A percentile compares a stretch with the other conserved stretches of the same genome.
These are phyloP conservation scores for Cucurbita maxima DNA, from an alignment of 306 rosid genomes.

Conservation along the genomic window DNA sequence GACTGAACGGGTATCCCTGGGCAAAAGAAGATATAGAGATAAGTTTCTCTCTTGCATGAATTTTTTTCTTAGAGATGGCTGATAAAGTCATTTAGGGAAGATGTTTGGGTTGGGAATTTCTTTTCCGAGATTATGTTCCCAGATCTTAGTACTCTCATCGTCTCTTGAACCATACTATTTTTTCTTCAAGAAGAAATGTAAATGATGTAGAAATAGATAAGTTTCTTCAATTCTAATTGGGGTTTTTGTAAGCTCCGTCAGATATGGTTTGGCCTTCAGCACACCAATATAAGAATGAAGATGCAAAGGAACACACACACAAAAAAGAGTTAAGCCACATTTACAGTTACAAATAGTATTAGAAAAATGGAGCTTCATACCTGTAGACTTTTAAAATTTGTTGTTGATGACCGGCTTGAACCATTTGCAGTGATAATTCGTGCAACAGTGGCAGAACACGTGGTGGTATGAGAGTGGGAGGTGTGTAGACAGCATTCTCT, in stretches of 20 bases:
- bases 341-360: neutral
- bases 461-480: slow-evolving; percentile 84
- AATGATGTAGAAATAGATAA: neutral
- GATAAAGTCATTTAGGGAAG: neutral
- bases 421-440: slow-evolving; percentile 77
- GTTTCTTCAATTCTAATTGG: neutral
- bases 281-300: neutral
- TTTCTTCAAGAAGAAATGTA: neutral
- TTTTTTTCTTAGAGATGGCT: neutral
- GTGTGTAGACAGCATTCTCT: slow-evolving; percentile 70
- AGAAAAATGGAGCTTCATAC: slow-evolving; percentile 19
- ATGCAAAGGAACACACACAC: neutral
- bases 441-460: slow-evolving; percentile 67
- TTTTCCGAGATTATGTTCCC: neutral
- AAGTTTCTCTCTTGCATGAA: neutral
- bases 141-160: neutral
- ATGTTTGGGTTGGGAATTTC: neutral
- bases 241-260: neutral
- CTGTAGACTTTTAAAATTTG: slow-evolving; percentile 67
- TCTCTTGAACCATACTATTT: neutral
- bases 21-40: slow-evolving; percentile 7
- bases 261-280: neutral
- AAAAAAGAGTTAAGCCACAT: neutral
- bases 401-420: slow-evolving; percentile 84
- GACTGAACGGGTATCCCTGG: slow-evolving; percentile 67